Evolutionary conservation across 495 filamentous ascomycete genomes (phyloP), one percentile per base, ranked within the genome.

Genomic region (Articulospora tetracladia): DNA sequence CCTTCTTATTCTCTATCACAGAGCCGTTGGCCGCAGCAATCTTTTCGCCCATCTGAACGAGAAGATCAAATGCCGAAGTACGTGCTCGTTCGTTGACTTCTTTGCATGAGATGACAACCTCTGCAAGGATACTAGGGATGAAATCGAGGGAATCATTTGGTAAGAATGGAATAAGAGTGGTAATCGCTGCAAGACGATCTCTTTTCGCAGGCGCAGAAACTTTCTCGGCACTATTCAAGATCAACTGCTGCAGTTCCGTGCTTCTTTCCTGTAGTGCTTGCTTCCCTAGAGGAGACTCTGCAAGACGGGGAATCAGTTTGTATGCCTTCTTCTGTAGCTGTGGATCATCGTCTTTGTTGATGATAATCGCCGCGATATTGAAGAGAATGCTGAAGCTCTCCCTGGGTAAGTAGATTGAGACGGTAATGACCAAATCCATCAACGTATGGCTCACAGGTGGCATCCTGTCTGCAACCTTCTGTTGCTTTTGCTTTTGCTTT

Each of bases 321-420:
- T 98, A 98, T 2, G 94, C 93, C 75, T 98, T 98, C 83, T 98
- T 98, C 71, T 98, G 92, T n/a, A 98, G 79, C 68, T 97, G 93
- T 25, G 94, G 88, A 62, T 98, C 95, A 32, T 86, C 79, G 50
- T 83, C 74, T 63, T 84, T 86, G 64, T 86, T 84, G 57, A 98
- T 82, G 53, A 97, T 87, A 13, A 88, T 77, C 0, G 90, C 79
- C 4, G 93, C 89, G 60, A 97, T 90, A 58, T 79, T 81, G 74
- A 98, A 97, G 2, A 98, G 83, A 23, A 82, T 79, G 30, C 81
- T 75, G 64, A 94, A 96, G 71, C 89, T 91, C 41, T 89, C 82
- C 15, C 90, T 79, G 2, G 95, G 92, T 22, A 98, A 81, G 68
- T 98, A 95, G 26, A 92, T 88, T 4, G 95, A 93, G 74, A 98